Conservation (phyloP, 2,329 filamentous ascomycete species). For the Cladosporium sp. region DNA sequence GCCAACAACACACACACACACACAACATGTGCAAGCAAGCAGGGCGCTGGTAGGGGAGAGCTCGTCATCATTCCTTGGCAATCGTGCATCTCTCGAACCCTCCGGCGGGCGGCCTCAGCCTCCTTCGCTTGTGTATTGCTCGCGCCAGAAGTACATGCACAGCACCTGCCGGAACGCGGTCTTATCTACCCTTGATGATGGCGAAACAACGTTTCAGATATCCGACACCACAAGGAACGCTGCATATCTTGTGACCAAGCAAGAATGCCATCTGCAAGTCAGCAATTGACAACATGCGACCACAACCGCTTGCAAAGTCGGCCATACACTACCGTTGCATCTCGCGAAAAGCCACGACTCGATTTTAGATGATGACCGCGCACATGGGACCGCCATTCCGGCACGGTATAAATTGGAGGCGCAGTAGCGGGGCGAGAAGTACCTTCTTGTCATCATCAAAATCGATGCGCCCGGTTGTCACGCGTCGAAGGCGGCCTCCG, state of each 20-base stretch:
- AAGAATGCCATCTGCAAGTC: background rate
- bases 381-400: background rate
- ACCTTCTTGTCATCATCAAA: conserved; percentile 6
- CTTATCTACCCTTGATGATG: background rate
- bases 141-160: background rate
- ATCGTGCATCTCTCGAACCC: background rate
- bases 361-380: background rate
- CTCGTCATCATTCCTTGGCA: background rate
- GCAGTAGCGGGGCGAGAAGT: conserved; percentile 2
- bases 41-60: background rate
- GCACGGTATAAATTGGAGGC: background rate
- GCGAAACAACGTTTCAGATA: background rate
- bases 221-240: background rate
- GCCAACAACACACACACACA: too few relatives aligned
- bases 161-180: background rate
- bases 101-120: background rate
- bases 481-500: conserved; percentile 8
- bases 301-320: background rate
- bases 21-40: background rate
- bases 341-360: background rate
- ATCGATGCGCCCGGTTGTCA: background rate
- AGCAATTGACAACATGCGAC: background rate
- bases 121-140: background rate
- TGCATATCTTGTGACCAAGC: background rate
- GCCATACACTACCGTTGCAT: background rate